Evolutionary conservation across 2,329 filamentous ascomycete species (phyloP).

Genomic region (Pochonia chlamydosporia): DNA sequence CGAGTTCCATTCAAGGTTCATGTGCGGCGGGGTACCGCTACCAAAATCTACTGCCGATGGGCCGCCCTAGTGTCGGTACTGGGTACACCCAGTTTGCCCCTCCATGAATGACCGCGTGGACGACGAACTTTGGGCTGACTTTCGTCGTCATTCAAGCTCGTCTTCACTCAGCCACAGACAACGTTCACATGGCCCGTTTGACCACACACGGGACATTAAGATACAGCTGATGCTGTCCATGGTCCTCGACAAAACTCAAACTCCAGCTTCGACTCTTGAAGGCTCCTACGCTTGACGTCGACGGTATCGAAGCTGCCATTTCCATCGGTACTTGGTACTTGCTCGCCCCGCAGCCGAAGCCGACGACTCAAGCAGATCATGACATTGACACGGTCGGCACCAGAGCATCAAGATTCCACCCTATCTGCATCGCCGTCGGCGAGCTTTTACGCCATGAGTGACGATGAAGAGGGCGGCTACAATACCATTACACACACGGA

Average conservation of each 20-base stretch:
- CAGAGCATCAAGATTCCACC: not conserved
- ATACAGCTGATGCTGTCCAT: not conserved
- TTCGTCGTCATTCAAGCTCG: too few species aligned
- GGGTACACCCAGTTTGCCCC: not conserved
- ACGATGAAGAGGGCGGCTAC: conserved; percentile 93
- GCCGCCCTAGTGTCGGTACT: not conserved
- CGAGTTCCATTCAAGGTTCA: not conserved
- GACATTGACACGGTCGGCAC: conserved; percentile 1
- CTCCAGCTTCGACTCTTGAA: not conserved
- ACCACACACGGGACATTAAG: not conserved
- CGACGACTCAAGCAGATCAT: not conserved
- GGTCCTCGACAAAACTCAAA: not conserved
- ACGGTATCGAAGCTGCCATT: too few species aligned
- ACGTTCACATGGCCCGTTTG: too few species aligned
- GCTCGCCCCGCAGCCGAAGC: not conserved
- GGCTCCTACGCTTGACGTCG: too few species aligned
- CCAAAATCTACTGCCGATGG: not conserved
- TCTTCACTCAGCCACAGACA: too few species aligned
- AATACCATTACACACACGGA: conserved; percentile 81
- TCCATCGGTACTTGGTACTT: too few species aligned
- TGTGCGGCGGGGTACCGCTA: not conserved
- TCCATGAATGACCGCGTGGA: not conserved
- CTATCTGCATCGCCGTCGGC: conserved; percentile 12
- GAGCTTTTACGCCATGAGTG: conserved; percentile 64
- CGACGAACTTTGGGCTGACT: not conserved